phyloP scores from a whole-genome alignment of 2,329 filamentous ascomycete species.

The Volutella citrinella region DNA sequence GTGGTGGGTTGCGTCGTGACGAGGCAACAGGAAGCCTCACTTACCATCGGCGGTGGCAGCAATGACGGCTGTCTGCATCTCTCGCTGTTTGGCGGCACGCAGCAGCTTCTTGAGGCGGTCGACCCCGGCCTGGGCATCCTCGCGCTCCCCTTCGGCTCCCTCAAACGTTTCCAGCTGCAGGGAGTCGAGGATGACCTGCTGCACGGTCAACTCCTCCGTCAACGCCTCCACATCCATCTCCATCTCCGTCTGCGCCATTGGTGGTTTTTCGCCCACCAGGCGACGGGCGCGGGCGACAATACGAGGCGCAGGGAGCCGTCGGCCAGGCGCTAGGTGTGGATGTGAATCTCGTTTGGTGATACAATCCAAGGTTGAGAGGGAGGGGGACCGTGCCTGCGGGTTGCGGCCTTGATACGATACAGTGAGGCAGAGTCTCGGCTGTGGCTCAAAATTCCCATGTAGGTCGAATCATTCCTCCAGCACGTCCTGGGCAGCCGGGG shows the following conservation, averaged over 20 bases:
- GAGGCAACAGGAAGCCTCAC: no score
- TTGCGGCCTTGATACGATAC: no score
- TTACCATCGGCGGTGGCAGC: constrained; percentile 11
- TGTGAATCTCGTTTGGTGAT: no score
- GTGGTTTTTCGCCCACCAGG: no score
- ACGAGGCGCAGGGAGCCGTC: constrained; percentile 11
- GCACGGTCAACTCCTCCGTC: constrained; percentile 40
- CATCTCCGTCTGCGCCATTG: constrained; percentile 14
- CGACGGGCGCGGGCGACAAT: constrained; percentile 12
- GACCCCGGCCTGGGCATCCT: constrained; percentile 25
- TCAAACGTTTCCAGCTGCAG: constrained; percentile 28
- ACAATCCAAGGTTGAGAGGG: constrained; percentile 3
- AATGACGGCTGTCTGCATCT: no score
- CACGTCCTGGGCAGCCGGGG: constrained; percentile 5
- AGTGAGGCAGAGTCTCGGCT: no score
- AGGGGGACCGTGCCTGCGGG: no score
- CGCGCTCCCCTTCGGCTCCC: constrained; percentile 29
- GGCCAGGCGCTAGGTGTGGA: no score
- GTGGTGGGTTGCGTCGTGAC: no score
- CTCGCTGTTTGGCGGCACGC: constrained; percentile 9
- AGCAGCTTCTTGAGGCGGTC: constrained; percentile 31
- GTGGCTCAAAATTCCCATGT: no score
- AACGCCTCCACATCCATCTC: constrained; percentile 26
- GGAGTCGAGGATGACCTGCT: constrained; percentile 41
- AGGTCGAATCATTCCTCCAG: no score